Percentiles rank a stretch among this genome's conserved stretches.
Evolutionary conservation across 1,139 yeast species (phyloP).

Genomic region (Pichia sp.): DNA sequence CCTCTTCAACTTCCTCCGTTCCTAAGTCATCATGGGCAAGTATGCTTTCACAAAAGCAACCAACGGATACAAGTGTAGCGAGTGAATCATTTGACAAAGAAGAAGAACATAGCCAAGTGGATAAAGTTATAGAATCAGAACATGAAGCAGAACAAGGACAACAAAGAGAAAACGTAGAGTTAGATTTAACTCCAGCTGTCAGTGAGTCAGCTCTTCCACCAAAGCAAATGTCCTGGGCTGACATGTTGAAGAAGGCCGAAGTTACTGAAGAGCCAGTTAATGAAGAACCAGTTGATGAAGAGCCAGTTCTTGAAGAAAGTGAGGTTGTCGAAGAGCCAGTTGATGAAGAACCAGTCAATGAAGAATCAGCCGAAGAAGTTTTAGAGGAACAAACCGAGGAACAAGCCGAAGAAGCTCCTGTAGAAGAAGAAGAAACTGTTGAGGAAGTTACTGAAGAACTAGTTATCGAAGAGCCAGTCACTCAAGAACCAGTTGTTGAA

Average conservation of each 20-base stretch:
- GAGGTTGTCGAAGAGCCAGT: slow-evolving; percentile 1
- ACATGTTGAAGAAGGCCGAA: slow-evolving; percentile 11
- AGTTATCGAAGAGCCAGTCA: slow-evolving; percentile 7
- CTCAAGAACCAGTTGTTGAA: slow-evolving; percentile 12
- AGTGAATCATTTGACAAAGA: neutral
- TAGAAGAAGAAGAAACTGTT: slow-evolving; percentile 1
- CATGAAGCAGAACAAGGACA: neutral
- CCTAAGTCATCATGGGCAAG: slow-evolving; percentile 25
- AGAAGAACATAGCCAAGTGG: neutral
- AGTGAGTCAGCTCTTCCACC: slow-evolving; percentile 33
- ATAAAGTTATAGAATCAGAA: slow-evolving; percentile 1
- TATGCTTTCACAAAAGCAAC: slow-evolving; percentile 10
- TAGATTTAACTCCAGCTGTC: neutral
- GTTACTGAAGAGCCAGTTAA: slow-evolving; percentile 1
- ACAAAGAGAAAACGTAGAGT: neutral
- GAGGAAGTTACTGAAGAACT: slow-evolving; percentile 6
- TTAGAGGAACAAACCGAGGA: slow-evolving; percentile 5
- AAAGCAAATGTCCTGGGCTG: slow-evolving; percentile 34
- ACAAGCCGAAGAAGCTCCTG: slow-evolving; percentile 4
- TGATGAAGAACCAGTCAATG: slow-evolving; percentile 5
- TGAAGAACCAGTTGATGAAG: slow-evolving; percentile 3
- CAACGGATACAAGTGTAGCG: neutral
- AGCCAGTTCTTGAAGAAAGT: slow-evolving; percentile 2
- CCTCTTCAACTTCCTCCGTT: slow-evolving; percentile 11
- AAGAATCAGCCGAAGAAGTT: slow-evolving; percentile 4